Percentiles rank a stretch among this genome's conserved stretches.
These are phyloP conservation scores for Dissoconium aciculare DNA, from an alignment of 2,329 filamentous ascomycete genomes.

Conservation along the genomic window DNA sequence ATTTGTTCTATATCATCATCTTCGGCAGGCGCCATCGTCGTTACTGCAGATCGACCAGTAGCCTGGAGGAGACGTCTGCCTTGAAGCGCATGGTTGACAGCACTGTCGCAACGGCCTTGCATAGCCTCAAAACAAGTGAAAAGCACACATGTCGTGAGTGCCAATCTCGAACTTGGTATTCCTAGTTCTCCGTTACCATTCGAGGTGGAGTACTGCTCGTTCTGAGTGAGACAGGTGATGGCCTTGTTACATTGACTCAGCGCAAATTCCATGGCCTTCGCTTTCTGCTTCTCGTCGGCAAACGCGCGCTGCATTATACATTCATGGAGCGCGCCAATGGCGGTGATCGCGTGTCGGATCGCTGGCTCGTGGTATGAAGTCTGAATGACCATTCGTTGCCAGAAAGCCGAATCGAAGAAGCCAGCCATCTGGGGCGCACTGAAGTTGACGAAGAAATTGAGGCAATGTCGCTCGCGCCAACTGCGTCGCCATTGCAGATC, in stretches of 20 bases:
- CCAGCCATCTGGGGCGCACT: slow-evolving; percentile 27
- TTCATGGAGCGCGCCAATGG: slow-evolving; percentile 22
- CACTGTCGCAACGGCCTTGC: slow-evolving; percentile 23
- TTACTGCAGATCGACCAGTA: slow-evolving; percentile 10
- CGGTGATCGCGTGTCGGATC: slow-evolving; percentile 21
- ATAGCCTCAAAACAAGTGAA: slow-evolving; percentile 24
- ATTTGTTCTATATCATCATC: slow-evolving; percentile 22
- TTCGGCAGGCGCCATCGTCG: slow-evolving; percentile 12
- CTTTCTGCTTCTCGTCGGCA: slow-evolving; percentile 19
- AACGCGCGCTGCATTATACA: slow-evolving; percentile 21
- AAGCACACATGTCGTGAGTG: slow-evolving; percentile 21
- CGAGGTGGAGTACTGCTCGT: slow-evolving; percentile 9
- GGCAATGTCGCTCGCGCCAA: slow-evolving; percentile 21
- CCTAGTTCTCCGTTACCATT: slow-evolving; percentile 6
- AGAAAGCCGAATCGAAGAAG: slow-evolving; percentile 22
- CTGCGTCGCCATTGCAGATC: slow-evolving; percentile 20
- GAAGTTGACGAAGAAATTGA: slow-evolving; percentile 23
- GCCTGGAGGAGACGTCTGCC: slow-evolving; percentile 18
- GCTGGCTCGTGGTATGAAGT: slow-evolving; percentile 21
- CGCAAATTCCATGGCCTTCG: slow-evolving; percentile 21
- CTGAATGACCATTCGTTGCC: slow-evolving; percentile 22
- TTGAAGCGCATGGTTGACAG: slow-evolving; percentile 22
- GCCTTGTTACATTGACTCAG: slow-evolving; percentile 22
- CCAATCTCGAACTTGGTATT: slow-evolving; percentile 15
- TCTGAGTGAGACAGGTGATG: slow-evolving; percentile 18